These are phyloP conservation scores for Sambucus nigra DNA, from an alignment of 129 eudicot species.

Conservation along the genomic window DNA sequence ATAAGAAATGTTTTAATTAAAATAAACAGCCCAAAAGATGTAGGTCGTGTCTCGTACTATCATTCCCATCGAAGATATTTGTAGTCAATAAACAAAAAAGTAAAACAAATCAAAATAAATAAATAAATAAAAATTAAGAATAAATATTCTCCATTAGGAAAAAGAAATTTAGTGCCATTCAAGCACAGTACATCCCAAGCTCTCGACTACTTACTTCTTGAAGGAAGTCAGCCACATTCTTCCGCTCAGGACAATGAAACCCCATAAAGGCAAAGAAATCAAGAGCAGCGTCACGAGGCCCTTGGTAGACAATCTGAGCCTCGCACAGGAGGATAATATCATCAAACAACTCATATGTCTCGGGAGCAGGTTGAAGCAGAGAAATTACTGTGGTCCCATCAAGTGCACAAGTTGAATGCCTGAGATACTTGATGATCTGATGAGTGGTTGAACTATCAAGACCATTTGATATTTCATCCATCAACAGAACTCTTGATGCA, in stretches of 20 bases:
- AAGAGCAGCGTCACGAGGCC: constrained; percentile 62
- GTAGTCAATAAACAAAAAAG: no score
- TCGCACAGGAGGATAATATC: constrained; percentile 81
- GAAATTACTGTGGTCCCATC: constrained; percentile 80
- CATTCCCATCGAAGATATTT: no score
- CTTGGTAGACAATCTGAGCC: constrained; percentile 94
- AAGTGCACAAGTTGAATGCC: constrained; percentile 79
- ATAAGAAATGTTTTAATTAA: no score
- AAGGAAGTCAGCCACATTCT: constrained; percentile 94
- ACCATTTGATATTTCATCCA: constrained; percentile 97
- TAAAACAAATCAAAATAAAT: no score
- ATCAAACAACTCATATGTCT: constrained; percentile 87
- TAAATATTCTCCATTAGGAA: no score
- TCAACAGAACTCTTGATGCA: constrained; percentile 74
- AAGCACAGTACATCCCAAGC: background rate
- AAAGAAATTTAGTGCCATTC: no score
- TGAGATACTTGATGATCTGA: constrained; percentile 78
- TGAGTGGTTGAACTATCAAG: constrained; percentile 93
- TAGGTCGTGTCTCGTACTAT: no score
- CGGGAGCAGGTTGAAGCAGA: constrained; percentile 99
- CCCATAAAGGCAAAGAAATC: constrained; percentile 85
- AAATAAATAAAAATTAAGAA: no score
- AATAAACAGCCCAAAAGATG: no score
- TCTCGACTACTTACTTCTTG: constrained; percentile 68
- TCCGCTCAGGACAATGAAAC: constrained; percentile 76